These are phyloP conservation scores for Eucalyptus pauciflora DNA, from an alignment of 345 rosid genomes.

Conservation along the genomic window DNA sequence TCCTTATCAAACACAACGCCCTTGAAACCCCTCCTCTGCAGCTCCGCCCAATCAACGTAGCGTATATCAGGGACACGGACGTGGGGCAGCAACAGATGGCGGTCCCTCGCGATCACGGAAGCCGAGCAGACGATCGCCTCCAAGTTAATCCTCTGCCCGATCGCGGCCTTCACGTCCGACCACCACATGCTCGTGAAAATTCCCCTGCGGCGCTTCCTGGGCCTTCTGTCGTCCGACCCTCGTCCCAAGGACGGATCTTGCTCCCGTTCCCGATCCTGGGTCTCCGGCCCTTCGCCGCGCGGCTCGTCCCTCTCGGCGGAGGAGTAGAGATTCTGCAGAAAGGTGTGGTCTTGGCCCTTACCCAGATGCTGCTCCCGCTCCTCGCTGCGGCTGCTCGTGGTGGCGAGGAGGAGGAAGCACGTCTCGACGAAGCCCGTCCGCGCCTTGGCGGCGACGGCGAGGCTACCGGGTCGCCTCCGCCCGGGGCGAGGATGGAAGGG, in stretches of 20 bases:
- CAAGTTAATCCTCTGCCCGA: constrained; percentile 81
- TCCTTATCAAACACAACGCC: constrained; percentile 98
- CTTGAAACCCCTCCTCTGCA: constrained; percentile 61
- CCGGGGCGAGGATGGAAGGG: constrained; percentile 1
- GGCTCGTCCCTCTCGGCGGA: constrained; percentile 3
- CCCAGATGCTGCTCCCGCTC: neutral
- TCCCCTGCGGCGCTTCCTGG: neutral
- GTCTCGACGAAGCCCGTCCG: constrained; percentile 6
- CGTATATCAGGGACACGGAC: constrained; percentile 62
- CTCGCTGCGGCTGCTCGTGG: constrained; percentile 26
- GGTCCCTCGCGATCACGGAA: constrained; percentile 44
- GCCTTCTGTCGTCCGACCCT: neutral
- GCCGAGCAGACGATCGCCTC: constrained; percentile 74
- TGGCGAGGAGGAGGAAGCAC: constrained; percentile 13
- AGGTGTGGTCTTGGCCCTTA: constrained; percentile 8
- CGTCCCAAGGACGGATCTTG: neutral
- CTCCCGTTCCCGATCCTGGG: neutral
- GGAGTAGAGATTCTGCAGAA: constrained; percentile 26
- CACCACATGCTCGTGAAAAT: constrained; percentile 89
- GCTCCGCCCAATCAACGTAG: constrained; percentile 77
- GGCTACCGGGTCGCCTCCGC: constrained; percentile 9
- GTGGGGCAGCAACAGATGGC: constrained; percentile 72
- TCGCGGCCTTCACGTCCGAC: constrained; percentile 76
- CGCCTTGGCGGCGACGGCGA: constrained; percentile 9
- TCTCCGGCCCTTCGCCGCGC: constrained; percentile 17